phyloP scores from a whole-genome alignment of 1,284 basidiomycete species.

The Cutaneotrichosporon sp. region DNA sequence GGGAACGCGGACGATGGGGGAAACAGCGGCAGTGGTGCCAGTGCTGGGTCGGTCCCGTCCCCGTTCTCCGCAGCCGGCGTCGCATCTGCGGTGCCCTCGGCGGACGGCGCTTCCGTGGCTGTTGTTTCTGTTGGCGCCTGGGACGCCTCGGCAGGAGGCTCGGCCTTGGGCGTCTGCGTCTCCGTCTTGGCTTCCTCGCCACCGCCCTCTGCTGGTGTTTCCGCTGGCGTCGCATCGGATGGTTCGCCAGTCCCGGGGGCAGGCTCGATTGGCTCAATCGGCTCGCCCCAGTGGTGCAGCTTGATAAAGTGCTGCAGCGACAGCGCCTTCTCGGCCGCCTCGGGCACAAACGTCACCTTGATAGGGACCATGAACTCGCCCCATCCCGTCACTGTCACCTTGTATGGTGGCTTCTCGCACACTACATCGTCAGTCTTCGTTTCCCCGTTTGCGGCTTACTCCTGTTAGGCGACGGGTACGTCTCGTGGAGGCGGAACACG shows the following conservation, averaged over 20 bases:
- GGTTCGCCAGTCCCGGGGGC: slow-evolving; percentile 4
- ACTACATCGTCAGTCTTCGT: slow-evolving; percentile 51
- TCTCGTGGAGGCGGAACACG: slow-evolving; percentile 96
- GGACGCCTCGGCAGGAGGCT: neutral
- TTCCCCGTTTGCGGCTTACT: slow-evolving; percentile 55
- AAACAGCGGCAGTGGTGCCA: neutral
- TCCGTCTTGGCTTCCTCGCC: slow-evolving; percentile 14
- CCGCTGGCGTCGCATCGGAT: slow-evolving; percentile 4
- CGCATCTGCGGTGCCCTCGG: slow-evolving; percentile 1
- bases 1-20: slow-evolving; percentile 35
- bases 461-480: slow-evolving; percentile 83
- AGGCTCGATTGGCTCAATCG: slow-evolving; percentile 32
- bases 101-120: slow-evolving; percentile 10
- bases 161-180: slow-evolving; percentile 4
- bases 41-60: neutral
- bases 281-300: slow-evolving; percentile 81
- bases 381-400: slow-evolving; percentile 97
- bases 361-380: slow-evolving; percentile 98
- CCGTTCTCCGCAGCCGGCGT: slow-evolving; percentile 5
- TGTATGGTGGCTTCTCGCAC: slow-evolving; percentile 87
- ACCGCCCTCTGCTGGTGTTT: slow-evolving; percentile 3
- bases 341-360: slow-evolving; percentile 83
- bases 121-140: neutral
- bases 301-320: slow-evolving; percentile 88
- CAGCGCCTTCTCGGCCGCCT: slow-evolving; percentile 87